Evolutionary conservation across 441 rosid species (phyloP).

Genomic region (Pelargonium myrrhifolium): DNA sequence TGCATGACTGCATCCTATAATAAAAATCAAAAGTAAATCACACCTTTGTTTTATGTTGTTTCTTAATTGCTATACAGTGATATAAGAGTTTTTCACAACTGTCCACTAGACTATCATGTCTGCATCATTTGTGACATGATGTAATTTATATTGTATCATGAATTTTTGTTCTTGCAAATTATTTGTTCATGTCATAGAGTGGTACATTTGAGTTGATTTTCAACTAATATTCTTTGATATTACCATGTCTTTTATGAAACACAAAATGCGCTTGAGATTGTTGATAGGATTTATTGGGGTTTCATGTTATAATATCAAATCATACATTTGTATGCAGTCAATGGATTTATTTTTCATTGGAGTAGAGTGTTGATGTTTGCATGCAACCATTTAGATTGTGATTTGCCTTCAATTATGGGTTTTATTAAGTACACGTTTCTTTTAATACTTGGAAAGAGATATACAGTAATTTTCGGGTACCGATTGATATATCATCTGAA

Average conservation of each 20-base stretch:
- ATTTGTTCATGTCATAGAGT: not conserved
- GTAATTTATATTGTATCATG: not conserved
- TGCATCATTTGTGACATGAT: not conserved
- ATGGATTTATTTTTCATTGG: not conserved
- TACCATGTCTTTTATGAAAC: not conserved
- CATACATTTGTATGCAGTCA: not conserved
- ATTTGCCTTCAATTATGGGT: not conserved
- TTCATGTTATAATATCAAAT: too few species aligned
- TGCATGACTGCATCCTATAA: not conserved
- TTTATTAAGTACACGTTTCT: not conserved
- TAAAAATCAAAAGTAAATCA: too few species aligned
- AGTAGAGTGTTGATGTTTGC: not conserved
- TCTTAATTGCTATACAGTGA: not conserved
- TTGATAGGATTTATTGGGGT: not conserved
- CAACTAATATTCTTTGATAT: not conserved
- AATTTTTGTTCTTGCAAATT: too few species aligned
- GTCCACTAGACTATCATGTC: not conserved
- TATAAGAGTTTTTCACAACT: not conserved
- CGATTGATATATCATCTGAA: constrained; percentile 8
- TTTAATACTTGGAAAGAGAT: not conserved
- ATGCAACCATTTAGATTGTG: not conserved
- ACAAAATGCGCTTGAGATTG: not conserved
- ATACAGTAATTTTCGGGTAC: not conserved
- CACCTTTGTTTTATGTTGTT: not conserved
- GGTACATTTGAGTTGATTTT: not conserved